Evolutionary conservation across 164 flowering plant species (phyloP).

Genomic region (Kingdonia uniflora): DNA sequence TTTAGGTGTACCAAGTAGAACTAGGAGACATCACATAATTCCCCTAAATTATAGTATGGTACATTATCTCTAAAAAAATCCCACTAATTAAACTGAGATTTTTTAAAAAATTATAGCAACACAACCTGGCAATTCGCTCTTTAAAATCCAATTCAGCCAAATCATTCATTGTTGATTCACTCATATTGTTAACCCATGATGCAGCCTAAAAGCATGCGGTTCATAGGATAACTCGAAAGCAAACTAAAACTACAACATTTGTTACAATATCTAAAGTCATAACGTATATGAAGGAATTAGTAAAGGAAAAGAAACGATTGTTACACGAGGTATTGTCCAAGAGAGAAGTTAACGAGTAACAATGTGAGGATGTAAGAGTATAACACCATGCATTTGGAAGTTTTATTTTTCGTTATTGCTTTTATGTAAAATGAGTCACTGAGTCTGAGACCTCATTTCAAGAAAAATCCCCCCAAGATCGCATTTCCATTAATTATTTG

Average conservation of each 20-base stretch:
- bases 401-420: too few relatives aligned
- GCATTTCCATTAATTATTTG: too few relatives aligned
- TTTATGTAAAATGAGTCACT: too few relatives aligned
- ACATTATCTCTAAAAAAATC: too few relatives aligned
- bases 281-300: neutral
- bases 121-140: constrained; percentile 47
- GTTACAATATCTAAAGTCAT: neutral
- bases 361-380: neutral
- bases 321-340: neutral
- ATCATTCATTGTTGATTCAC: constrained; percentile 29
- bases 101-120: too few relatives aligned
- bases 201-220: constrained; percentile 42
- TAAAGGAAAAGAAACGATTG: neutral
- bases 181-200: constrained; percentile 63
- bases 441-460: too few relatives aligned
- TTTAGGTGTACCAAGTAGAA: neutral
- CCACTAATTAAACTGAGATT: too few relatives aligned
- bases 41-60: too few relatives aligned
- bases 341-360: neutral
- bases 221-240: neutral
- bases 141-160: constrained; percentile 21
- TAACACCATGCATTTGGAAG: neutral
- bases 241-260: neutral
- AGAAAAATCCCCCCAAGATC: too few relatives aligned
- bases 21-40: too few relatives aligned